Evolutionary conservation across 441 rosid genomes (phyloP).

Genomic region (Dalechampia spathulata): DNA sequence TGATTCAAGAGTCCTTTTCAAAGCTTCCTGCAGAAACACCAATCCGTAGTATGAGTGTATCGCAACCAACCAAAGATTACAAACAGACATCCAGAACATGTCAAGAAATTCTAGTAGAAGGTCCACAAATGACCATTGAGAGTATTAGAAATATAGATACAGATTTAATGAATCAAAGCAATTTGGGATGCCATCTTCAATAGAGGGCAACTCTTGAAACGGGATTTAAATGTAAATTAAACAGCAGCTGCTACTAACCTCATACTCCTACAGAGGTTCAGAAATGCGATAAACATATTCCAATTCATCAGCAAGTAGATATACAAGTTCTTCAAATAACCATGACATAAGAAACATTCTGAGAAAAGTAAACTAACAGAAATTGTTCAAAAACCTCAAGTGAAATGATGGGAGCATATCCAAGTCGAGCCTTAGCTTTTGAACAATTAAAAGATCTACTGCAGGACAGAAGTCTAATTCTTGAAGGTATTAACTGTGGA

Average conservation of each 20-base stretch:
- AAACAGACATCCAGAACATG: constrained; percentile 1
- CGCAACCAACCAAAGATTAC: no score
- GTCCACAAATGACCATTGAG: background rate
- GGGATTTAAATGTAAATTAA: background rate
- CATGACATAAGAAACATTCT: background rate
- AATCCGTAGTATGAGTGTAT: no score
- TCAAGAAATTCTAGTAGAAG: background rate
- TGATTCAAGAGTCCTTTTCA: constrained; percentile 67
- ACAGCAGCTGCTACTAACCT: background rate
- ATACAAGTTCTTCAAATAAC: constrained; percentile 5
- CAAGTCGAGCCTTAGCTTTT: constrained; percentile 74
- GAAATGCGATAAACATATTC: background rate
- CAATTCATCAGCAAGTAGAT: background rate
- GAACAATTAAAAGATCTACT: constrained; percentile 70
- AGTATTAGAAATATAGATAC: background rate
- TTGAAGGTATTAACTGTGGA: constrained; percentile 90
- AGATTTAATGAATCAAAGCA: background rate
- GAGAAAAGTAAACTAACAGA: constrained; percentile 8
- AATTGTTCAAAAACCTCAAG: constrained; percentile 49
- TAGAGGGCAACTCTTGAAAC: background rate
- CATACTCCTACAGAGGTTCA: background rate
- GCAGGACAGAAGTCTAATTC: constrained; percentile 78
- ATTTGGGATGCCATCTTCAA: constrained; percentile 2
- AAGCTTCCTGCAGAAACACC: constrained; percentile 59
- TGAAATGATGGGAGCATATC: constrained; percentile 65